Evolutionary conservation across 768 basidiomycete genomes (phyloP).

Genomic region (Lactifluus echinatus): DNA sequence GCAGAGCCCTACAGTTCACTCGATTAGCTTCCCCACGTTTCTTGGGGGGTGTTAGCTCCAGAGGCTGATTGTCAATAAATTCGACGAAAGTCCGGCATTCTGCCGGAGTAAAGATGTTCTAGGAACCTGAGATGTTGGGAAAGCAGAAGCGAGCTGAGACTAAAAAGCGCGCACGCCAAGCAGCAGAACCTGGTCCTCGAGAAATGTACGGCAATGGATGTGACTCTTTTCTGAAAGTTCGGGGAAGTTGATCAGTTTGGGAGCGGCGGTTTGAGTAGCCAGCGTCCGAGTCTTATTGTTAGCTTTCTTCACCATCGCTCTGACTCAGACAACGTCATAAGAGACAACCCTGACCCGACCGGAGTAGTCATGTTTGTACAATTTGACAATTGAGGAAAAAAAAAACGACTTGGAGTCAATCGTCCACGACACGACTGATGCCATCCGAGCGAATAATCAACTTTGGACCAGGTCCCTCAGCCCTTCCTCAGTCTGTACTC

Average conservation of each 20-base stretch:
- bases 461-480: conserved; percentile 92
- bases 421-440: conserved; percentile 24
- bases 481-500: conserved; percentile 80
- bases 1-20: conserved; percentile 52
- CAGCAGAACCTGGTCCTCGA: conserved; percentile 58
- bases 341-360: neutral
- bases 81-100: conserved; percentile 55
- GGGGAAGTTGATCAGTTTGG: conserved; percentile 1
- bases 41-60: conserved; percentile 62
- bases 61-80: conserved; percentile 50
- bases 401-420: neutral
- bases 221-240: conserved; percentile 8
- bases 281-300: neutral
- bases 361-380: neutral
- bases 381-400: neutral
- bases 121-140: neutral
- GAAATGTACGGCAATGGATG: conserved; percentile 25
- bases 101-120: conserved; percentile 49
- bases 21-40: conserved; percentile 65
- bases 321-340: neutral
- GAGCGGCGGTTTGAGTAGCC: neutral
- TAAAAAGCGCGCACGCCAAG: conserved; percentile 40
- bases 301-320: conserved; percentile 7
- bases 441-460: conserved; percentile 57
- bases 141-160: neutral